Evolutionary conservation across 345 rosid species (phyloP).

Genomic region (Psidium guajava): DNA sequence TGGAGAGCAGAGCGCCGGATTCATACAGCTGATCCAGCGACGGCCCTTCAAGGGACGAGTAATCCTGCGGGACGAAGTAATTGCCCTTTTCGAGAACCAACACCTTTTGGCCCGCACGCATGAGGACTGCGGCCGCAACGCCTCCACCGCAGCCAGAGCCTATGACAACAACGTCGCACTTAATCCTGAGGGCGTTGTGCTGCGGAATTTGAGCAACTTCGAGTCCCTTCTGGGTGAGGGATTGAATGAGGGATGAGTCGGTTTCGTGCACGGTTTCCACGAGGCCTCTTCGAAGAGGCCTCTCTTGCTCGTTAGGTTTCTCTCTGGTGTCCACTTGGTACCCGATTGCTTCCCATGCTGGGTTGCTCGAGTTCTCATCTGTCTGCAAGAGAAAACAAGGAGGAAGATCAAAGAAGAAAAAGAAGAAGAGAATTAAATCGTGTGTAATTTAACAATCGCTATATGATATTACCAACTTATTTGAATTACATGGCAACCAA

Average conservation of each 20-base stretch:
- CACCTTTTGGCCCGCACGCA: slow-evolving; percentile 1
- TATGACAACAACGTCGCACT: background rate
- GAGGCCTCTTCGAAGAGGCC: slow-evolving; percentile 4
- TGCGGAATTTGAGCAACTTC: background rate
- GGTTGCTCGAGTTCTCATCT: no score
- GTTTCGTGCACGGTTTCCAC: slow-evolving; percentile 2
- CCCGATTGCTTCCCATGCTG: no score
- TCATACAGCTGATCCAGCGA: slow-evolving; percentile 2
- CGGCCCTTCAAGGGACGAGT: slow-evolving; percentile 4
- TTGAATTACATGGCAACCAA: background rate
- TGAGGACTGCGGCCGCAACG: slow-evolving; percentile 2
- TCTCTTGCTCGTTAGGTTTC: background rate
- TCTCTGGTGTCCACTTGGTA: background rate
- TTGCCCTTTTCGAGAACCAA: slow-evolving; percentile 7
- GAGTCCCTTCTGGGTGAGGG: slow-evolving; percentile 1
- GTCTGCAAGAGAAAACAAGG: no score
- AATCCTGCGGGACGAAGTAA: slow-evolving; percentile 1
- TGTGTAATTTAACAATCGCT: background rate
- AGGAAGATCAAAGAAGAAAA: background rate
- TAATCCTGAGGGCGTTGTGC: background rate
- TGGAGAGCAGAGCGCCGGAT: background rate
- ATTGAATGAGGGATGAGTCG: background rate
- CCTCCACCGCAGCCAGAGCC: slow-evolving; percentile 5
- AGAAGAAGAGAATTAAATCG: background rate
- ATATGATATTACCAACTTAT: background rate